Evolutionary conservation across 2,329 filamentous ascomycete genomes (phyloP).

Genomic region (Amauroascus verrucosus): DNA sequence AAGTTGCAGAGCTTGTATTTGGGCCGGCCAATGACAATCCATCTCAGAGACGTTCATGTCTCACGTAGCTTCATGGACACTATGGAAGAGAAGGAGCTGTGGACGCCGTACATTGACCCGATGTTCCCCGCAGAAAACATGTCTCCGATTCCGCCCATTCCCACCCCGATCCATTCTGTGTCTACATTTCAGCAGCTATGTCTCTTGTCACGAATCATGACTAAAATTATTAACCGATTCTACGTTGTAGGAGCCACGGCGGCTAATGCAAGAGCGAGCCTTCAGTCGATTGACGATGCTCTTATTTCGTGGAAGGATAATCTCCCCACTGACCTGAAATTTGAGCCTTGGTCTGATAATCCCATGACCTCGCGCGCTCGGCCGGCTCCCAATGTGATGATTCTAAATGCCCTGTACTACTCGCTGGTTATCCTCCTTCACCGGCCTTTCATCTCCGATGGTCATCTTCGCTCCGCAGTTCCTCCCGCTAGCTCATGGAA

Average conservation of each 20-base stretch:
- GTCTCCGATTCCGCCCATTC: conserved; percentile 4
- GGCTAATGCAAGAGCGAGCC: conserved; percentile 20
- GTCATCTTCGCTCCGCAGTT: conserved; percentile 22
- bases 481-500: conserved; percentile 24
- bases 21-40: conserved; percentile 40
- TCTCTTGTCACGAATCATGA: conserved; percentile 30
- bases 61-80: conserved; percentile 26
- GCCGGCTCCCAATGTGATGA: conserved; percentile 25
- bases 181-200: conserved; percentile 31
- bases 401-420: conserved; percentile 31
- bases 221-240: conserved; percentile 29
- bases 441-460: conserved; percentile 34
- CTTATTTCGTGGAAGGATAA: conserved; percentile 22
- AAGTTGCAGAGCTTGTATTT: conserved; percentile 49
- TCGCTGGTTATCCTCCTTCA: conserved; percentile 39
- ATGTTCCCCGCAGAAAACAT: conserved; percentile 9
- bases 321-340: conserved; percentile 22
- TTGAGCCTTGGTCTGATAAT: conserved; percentile 22
- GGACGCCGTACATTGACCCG: conserved; percentile 20
- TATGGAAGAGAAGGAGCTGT: conserved; percentile 24
- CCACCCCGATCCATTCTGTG: conserved; percentile 25
- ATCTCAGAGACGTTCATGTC: conserved; percentile 22
- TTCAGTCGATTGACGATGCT: conserved; percentile 23
- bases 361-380: conserved; percentile 13
- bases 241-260: conserved; percentile 26